A percentile compares a stretch with the other conserved stretches of the same genome.
These are phyloP conservation scores for Talaromyces sp. DNA, from an alignment of 2,329 filamentous ascomycete genomes.

Conservation along the genomic window DNA sequence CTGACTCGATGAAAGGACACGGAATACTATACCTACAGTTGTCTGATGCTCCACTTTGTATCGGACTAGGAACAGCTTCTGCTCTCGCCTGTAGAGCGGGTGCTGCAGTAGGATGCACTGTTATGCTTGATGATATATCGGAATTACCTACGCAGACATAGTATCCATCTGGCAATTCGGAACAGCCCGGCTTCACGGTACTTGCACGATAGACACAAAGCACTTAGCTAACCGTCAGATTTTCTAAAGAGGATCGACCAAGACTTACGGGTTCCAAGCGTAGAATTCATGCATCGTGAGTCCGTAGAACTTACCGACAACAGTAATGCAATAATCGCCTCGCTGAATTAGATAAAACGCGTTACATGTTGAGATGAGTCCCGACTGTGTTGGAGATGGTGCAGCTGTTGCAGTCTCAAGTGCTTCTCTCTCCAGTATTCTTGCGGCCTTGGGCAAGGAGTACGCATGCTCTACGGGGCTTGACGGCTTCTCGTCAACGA, in stretches of 20 bases:
- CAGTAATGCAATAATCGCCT: constrained; percentile 7
- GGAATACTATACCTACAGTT: constrained; percentile 14
- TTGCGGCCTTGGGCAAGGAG: neutral
- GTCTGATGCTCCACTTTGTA: constrained; percentile 18
- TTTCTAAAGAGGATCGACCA: neutral
- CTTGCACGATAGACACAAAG: neutral
- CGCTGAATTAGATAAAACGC: constrained; percentile 9
- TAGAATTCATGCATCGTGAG: constrained; percentile 13
- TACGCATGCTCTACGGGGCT: neutral
- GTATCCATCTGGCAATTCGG: constrained; percentile 9
- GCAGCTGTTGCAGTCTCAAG: neutral
- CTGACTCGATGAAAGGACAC: neutral
- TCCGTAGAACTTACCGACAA: constrained; percentile 1
- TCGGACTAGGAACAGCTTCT: constrained; percentile 20
- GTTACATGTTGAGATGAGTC: constrained; percentile 10
- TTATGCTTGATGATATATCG: neutral
- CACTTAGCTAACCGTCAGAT: neutral
- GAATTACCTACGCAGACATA: constrained; percentile 15
- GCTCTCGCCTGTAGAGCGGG: constrained; percentile 6
- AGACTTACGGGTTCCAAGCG: constrained; percentile 14
- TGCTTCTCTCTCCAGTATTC: neutral
- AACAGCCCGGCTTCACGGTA: constrained; percentile 18
- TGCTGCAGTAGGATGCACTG: neutral
- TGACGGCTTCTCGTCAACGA: neutral
- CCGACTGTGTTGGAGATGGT: constrained; percentile 10